phyloP scores from a whole-genome alignment of 176 grass and related monocot species.

The Hsuehochloa calcarea region DNA sequence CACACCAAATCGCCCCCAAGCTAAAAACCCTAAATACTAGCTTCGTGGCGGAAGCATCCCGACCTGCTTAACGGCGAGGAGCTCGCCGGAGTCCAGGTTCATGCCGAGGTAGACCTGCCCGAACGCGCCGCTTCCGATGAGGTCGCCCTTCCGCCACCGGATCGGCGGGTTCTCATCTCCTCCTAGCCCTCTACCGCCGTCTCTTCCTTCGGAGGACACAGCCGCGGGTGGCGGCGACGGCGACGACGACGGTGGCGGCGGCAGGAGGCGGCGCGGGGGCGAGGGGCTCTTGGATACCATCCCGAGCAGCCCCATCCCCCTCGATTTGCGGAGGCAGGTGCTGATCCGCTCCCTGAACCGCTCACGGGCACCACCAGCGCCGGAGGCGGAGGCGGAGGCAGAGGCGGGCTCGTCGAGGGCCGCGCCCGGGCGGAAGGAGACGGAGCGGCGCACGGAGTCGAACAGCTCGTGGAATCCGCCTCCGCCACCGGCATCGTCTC shows the following conservation, averaged over 20 bases:
- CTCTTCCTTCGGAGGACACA: background rate
- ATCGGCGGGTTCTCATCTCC: slow-evolving; percentile 52
- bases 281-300: slow-evolving; percentile 58
- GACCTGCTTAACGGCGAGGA: slow-evolving; percentile 90
- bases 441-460: slow-evolving; percentile 70
- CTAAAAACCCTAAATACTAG: background rate
- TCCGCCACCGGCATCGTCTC: slow-evolving; percentile 35
- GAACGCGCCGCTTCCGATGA: slow-evolving; percentile 74
- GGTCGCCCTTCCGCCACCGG: slow-evolving; percentile 77
- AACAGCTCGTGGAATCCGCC: slow-evolving; percentile 70
- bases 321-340: slow-evolving; percentile 62
- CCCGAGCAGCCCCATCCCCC: slow-evolving; percentile 56
- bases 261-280: slow-evolving; percentile 33
- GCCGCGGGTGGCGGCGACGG: background rate
- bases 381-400: background rate
- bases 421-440: slow-evolving; percentile 49
- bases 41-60: background rate
- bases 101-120: slow-evolving; percentile 84
- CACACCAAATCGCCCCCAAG: too few relatives aligned
- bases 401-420: slow-evolving; percentile 41
- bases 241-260: background rate
- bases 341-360: slow-evolving; percentile 50
- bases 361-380: background rate
- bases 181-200: background rate
- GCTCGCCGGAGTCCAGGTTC: slow-evolving; percentile 92